Conservation (phyloP, 2,329 filamentous ascomycete genomes). For the Ophiostoma sp. region DNA sequence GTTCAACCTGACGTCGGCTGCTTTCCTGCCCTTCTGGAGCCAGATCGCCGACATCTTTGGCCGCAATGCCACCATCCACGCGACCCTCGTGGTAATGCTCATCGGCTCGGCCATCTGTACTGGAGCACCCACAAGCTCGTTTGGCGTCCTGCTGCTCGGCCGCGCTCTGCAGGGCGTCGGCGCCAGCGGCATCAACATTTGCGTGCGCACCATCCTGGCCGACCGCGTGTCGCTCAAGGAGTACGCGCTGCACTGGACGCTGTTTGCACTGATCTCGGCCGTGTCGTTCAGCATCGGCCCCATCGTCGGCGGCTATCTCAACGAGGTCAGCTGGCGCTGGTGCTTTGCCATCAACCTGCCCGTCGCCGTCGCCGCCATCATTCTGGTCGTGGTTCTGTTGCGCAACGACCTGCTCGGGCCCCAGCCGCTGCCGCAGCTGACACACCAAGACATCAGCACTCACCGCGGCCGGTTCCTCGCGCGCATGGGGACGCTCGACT, state of each 20-base stretch:
- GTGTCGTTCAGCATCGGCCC: conserved; percentile 57
- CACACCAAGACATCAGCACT: conserved; percentile 11
- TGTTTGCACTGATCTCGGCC: conserved; percentile 56
- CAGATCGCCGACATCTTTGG: conserved; percentile 62
- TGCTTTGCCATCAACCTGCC: conserved; percentile 47
- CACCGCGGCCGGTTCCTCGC: conserved; percentile 35
- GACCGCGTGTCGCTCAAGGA: conserved; percentile 58
- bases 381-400: conserved; percentile 51
- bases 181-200: conserved; percentile 56
- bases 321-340: conserved; percentile 56
- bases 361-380: conserved; percentile 46
- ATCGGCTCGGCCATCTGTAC: conserved; percentile 59
- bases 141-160: conserved; percentile 40
- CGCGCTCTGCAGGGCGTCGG: conserved; percentile 58
- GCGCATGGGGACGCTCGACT: conserved; percentile 50
- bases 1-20: conserved; percentile 62
- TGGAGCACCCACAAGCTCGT: conserved; percentile 44
- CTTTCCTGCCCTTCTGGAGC: conserved; percentile 62
- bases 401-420: conserved; percentile 54
- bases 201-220: conserved; percentile 56
- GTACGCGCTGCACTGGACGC: conserved; percentile 56
- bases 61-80: conserved; percentile 53
- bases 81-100: conserved; percentile 52
- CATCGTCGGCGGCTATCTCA: conserved; percentile 55
- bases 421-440: conserved; percentile 30